Conservation (phyloP, 257 asterid genomes). For the Solanum microdontum region DNA sequence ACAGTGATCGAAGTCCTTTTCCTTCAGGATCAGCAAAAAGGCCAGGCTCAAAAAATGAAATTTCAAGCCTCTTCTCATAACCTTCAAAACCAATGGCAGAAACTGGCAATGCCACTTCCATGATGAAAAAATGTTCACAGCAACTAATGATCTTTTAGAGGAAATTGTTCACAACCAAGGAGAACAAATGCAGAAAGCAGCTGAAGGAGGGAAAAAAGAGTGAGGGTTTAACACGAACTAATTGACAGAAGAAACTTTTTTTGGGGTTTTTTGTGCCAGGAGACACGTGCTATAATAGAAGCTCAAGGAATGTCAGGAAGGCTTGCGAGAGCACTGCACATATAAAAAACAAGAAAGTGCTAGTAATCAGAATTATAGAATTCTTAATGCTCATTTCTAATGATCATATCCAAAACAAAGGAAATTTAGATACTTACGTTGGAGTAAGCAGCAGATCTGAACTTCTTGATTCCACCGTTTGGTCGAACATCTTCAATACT, state of each 20-base stretch:
- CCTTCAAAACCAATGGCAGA: constrained; percentile 33
- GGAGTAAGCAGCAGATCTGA: constrained; percentile 43
- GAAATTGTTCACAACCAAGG: not conserved
- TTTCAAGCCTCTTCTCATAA: constrained; percentile 31
- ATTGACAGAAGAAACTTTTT: not conserved
- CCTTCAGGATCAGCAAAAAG: constrained; percentile 23
- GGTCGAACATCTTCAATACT: constrained; percentile 35
- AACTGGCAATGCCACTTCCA: constrained; percentile 13
- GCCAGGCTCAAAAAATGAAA: constrained; percentile 23
- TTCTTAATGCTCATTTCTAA: not conserved
- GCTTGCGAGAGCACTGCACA: constrained; percentile 24
- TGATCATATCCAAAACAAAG: not conserved
- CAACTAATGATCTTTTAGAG: not conserved
- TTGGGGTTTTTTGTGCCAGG: not conserved
- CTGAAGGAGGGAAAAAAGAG: constrained; percentile 6
- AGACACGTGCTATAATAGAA: not conserved
- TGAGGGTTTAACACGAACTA: not conserved
- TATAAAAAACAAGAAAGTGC: not conserved
- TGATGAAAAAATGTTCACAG: not conserved
- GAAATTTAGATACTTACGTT: constrained; percentile 11
- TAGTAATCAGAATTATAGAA: not conserved
- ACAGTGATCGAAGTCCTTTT: constrained; percentile 22
- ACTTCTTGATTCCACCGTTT: constrained; percentile 34
- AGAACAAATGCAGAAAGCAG: not conserved
- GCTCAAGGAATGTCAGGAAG: constrained; percentile 19